Base-by-base conservation (phyloP, 2,329 filamentous ascomycete species). In the Dendrostoma leiphaemia region DNA sequence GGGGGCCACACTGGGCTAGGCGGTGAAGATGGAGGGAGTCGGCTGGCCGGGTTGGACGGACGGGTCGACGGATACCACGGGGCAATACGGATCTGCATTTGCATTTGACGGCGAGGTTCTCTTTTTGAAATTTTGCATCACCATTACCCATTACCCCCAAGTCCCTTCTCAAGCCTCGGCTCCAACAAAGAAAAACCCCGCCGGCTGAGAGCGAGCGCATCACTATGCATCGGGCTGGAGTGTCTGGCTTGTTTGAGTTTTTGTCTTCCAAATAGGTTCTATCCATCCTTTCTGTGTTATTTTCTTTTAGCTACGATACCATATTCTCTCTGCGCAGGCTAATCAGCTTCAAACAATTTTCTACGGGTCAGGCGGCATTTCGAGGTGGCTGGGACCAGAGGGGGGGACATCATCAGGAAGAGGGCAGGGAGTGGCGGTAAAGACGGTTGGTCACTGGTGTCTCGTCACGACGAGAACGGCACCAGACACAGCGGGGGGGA, bases 241-340 rank as follows among this genome's bases (percentile, higher is more conserved):
- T 52, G 53, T 61, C 12, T 48, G 29, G 23, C 7, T 50, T 38
- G 13, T 43, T 21, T 35, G 5, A 10, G 47, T 37, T 58, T 45
- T 54, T 53, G 46, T 60, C 44, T 58, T 48, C 41, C 56, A 51
- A 38, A 48, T 10, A 37, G 15, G 10, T 51, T 38, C 38, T 55
- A 60, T 32, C 53, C 41, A 50, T 59, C 53, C 48, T 59, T 60
- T 61, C 56, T 48, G 59, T 57, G 54, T 43, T 51, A 49, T 52
- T 61, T 51, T 50, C 53, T 54, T 60, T 56, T 58, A 51, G 46
- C 43, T 41, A 48, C 29, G 44, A 48, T 48, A 35, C 51, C 44
- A 34, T 32, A 46, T 23, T 34, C 21, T 17, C 15, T 48, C 10
- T 8, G n/a, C n/a, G n/a, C n/a, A n/a, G n/a, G n/a, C n/a, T n/a